Conservation (phyloP, 1,284 basidiomycete species). For the Puccinia triticina region DNA sequence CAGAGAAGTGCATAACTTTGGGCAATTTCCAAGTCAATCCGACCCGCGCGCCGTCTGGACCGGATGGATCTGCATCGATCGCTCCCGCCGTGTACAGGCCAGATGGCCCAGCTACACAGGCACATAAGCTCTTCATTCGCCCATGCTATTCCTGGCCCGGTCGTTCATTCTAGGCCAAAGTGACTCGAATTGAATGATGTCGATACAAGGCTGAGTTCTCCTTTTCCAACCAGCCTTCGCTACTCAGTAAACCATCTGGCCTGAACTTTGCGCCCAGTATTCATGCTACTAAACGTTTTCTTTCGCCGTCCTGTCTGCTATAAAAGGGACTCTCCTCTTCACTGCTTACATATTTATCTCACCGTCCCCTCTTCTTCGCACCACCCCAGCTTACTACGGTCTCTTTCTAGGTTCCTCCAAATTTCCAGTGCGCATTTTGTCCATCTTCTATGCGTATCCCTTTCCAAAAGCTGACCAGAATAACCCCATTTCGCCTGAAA, state of each 20-base stretch:
- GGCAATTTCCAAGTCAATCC: too few relatives aligned
- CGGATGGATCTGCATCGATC: too few relatives aligned
- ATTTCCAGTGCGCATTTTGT: background rate
- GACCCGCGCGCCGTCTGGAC: too few relatives aligned
- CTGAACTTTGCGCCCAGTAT: background rate
- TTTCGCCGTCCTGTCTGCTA: background rate
- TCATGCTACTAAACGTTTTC: background rate
- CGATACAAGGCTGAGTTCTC: background rate
- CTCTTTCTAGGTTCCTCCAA: background rate
- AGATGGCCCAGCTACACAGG: background rate
- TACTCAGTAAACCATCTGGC: background rate
- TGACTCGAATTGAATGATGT: background rate
- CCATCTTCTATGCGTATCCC: background rate
- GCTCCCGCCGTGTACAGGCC: too few relatives aligned
- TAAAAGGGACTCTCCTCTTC: background rate
- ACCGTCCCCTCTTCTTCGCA: background rate
- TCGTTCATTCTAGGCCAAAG: background rate
- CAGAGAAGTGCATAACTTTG: background rate
- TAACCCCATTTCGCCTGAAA: slow-evolving; percentile 6
- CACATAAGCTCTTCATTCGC: background rate
- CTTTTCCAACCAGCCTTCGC: background rate
- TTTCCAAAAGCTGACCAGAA: background rate
- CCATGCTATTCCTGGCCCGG: background rate
- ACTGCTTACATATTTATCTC: background rate
- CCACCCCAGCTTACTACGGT: background rate